phyloP scores from a whole-genome alignment of 75 land plant species.

The Adiantum capillusveneris region DNA sequence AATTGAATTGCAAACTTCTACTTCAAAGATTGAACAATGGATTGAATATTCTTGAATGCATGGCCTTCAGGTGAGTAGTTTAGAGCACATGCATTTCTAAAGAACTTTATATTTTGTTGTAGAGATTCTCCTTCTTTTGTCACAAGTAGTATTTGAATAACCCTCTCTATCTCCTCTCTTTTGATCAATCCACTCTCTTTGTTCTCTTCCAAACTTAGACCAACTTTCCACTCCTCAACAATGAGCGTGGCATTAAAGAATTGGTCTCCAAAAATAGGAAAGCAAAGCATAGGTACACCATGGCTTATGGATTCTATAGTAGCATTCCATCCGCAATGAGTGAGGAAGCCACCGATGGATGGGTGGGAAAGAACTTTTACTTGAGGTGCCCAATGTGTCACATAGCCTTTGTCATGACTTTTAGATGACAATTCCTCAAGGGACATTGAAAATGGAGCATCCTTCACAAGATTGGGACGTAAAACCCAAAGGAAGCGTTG shows the following conservation, averaged over 20 bases:
- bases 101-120: too few relatives aligned
- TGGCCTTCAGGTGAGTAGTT: too few relatives aligned
- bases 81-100: too few relatives aligned
- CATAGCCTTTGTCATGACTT: conserved; percentile 5
- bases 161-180: conserved; percentile 28
- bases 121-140: too few relatives aligned
- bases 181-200: conserved; percentile 17
- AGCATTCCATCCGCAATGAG: too few relatives aligned
- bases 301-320: conserved; percentile 33
- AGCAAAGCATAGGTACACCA: conserved; percentile 43
- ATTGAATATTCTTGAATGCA: too few relatives aligned
- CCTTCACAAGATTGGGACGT: conserved; percentile 2
- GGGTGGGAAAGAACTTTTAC: conserved; percentile 27
- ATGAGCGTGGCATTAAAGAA: conserved; percentile 27
- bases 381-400: conserved; percentile 38
- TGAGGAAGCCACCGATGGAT: conserved; percentile 9
- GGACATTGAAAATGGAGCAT: neutral
- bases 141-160: conserved; percentile 6
- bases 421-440: conserved; percentile 3
- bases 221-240: conserved; percentile 36
- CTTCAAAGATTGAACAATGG: too few relatives aligned
- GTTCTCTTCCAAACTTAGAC: neutral
- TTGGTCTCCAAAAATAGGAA: conserved; percentile 48
- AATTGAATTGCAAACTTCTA: too few relatives aligned
- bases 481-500: conserved; percentile 23